Base-by-base conservation (phyloP, 331 rosid genomes). In the Telfairia occidentalis region DNA sequence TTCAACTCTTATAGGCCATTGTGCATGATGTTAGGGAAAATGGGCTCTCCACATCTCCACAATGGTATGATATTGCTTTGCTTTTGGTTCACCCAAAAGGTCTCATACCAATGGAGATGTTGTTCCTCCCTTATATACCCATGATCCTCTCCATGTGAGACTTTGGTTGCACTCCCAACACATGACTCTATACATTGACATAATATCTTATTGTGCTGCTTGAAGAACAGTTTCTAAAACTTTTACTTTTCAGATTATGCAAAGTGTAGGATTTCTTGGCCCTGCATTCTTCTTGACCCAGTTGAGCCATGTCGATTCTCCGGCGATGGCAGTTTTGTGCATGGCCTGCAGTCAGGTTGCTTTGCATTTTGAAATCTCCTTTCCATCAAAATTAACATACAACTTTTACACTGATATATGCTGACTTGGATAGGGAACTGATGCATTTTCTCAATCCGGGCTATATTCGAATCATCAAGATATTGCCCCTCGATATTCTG, bases 231-330 rank as follows among this genome's bases (percentile, higher is more conserved):
- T 15, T 71, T 75, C 9, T 50, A 29, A 16, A 75, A 54, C 4
- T 75, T 19, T 46, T 30, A 12, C 38, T 12, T 77, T 72, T 78
- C 88, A 95, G 99, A 87, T 92, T 81, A 95, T 95, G 99, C 99
- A 92, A 85, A 88, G 96, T 61, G 73, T 95, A 82, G 99, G 99
- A 58, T 95, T 95, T 88, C 96, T 95, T 50, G 99, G 99, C 74
- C 99, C 99, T 42, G 99, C 99, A 79, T 95, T 95, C 87, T 95
- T 95, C 92, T 84, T 95, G 49, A 92, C 99, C 77, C 99, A 95
- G 77, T 78, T 95, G 90, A 95, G 97, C 89, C 97, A 90, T 57
- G 50, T 92, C 15, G 71, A 90, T 79, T 92, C 99, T 85, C 99
- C 99, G 19, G 80, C 64, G n/a, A 86, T 92, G 93, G 99, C 99